A percentile compares a stretch with the other conserved stretches of the same genome.
Conservation (phyloP, 768 basidiomycete species). For the Russula griseocarnosa region DNA sequence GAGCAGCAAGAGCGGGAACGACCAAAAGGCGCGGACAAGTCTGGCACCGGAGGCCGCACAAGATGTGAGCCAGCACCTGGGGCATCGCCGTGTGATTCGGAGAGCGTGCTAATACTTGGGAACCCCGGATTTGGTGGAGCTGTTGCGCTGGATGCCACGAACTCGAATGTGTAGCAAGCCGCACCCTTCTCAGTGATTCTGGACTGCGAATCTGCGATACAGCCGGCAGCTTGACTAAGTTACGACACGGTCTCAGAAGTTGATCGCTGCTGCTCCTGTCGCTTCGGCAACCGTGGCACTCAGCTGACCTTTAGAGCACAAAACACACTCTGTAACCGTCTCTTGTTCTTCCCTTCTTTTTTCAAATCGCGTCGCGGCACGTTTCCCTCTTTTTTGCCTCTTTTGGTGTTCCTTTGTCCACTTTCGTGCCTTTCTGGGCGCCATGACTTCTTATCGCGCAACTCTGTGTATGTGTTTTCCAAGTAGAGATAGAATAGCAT, state of each 20-base stretch:
- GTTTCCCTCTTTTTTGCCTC: not conserved
- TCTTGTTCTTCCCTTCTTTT: conserved; percentile 4
- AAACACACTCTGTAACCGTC: not conserved
- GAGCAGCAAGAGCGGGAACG: not conserved
- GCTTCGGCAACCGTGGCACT: not conserved
- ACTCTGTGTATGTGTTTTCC: conserved; percentile 8
- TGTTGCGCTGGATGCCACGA: not conserved
- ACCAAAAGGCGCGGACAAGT: not conserved
- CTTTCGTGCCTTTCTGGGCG: not conserved
- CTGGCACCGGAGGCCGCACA: not conserved
- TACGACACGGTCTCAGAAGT: not conserved
- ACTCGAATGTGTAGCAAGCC: not conserved
- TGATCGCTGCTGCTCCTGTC: conserved; percentile 1
- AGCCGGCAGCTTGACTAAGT: not conserved
- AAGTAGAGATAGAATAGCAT: not conserved
- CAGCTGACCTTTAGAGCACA: not conserved
- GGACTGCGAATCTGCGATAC: not conserved
- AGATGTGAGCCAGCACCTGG: not conserved
- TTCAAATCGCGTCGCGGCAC: not conserved
- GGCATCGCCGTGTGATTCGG: conserved; percentile 5
- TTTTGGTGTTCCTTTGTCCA: conserved; percentile 1
- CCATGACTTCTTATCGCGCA: not conserved
- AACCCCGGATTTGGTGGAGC: conserved; percentile 19
- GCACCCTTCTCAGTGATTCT: conserved; percentile 5
- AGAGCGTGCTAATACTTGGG: conserved; percentile 12